These are phyloP conservation scores for Penicillium janthinellum DNA, from an alignment of 2,329 filamentous ascomycete species.

Conservation along the genomic window DNA sequence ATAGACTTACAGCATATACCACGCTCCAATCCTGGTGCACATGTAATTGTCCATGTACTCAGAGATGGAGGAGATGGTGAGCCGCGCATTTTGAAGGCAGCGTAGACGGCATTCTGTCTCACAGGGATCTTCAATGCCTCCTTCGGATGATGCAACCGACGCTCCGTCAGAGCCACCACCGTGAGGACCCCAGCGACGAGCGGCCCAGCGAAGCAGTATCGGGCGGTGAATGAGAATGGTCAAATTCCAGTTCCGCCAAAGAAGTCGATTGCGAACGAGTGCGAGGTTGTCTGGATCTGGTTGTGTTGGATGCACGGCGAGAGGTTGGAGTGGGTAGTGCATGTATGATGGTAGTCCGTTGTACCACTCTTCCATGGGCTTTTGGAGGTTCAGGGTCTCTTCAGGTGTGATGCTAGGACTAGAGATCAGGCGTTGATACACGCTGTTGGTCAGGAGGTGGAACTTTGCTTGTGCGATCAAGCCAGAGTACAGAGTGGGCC, in stretches of 20 bases:
- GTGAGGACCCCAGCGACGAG: constrained; percentile 36
- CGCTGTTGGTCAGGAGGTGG: constrained; percentile 47
- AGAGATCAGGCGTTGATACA: constrained; percentile 50
- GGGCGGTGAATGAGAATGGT: constrained; percentile 49
- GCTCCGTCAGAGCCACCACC: constrained; percentile 20
- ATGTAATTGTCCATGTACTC: constrained; percentile 45
- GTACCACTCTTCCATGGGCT: constrained; percentile 48
- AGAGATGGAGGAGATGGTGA: constrained; percentile 46
- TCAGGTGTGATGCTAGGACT: constrained; percentile 44
- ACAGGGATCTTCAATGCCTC: constrained; percentile 36
- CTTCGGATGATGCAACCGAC: constrained; percentile 26
- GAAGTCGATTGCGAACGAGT: constrained; percentile 42
- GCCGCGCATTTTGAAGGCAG: constrained; percentile 44
- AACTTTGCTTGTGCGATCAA: constrained; percentile 47
- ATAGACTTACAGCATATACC: constrained; percentile 46
- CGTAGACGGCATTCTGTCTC: constrained; percentile 43
- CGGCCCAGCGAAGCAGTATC: constrained; percentile 45
- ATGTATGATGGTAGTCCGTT: constrained; percentile 45
- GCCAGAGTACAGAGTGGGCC: constrained; percentile 48
- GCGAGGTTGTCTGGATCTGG: constrained; percentile 41
- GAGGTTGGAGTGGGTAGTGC: constrained; percentile 32
- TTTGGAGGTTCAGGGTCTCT: constrained; percentile 45
- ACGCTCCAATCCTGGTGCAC: constrained; percentile 45
- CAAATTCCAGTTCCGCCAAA: constrained; percentile 49
- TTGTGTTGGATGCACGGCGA: constrained; percentile 26